Conservation (phyloP, 371 early-diverging fungal species). For the Lichtheimia ramosa region DNA sequence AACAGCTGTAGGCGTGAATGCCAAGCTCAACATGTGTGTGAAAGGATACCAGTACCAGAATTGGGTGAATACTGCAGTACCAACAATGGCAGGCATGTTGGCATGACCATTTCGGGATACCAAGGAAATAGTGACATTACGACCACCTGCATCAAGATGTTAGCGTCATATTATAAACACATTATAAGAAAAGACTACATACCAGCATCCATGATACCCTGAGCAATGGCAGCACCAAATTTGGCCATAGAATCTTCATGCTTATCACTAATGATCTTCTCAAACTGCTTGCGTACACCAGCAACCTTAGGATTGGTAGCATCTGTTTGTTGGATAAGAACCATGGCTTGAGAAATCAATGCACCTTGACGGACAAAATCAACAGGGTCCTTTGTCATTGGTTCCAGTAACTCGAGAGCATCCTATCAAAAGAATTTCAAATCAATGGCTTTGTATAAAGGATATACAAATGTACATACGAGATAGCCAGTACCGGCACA, state of each 20-base stretch:
- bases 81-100: conserved; percentile 94
- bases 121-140: conserved; percentile 94
- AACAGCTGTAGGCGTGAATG: conserved; percentile 93
- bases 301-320: conserved; percentile 75
- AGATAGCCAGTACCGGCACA: conserved; percentile 94
- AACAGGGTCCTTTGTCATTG: conserved; percentile 96
- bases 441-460: neutral
- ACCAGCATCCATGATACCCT: conserved; percentile 98
- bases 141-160: conserved; percentile 65
- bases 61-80: conserved; percentile 96
- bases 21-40: conserved; percentile 90
- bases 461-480: conserved; percentile 19
- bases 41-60: conserved; percentile 99
- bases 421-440: conserved; percentile 43
- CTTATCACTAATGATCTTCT: conserved; percentile 90
- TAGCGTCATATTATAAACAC: neutral
- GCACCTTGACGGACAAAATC: conserved; percentile 99
- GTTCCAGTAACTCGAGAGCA: conserved; percentile 95
- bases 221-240: conserved; percentile 97
- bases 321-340: conserved; percentile 96
- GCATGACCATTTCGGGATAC: conserved; percentile 87
- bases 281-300: conserved; percentile 81
- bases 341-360: conserved; percentile 96
- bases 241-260: conserved; percentile 93
- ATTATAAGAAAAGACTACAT: conserved; percentile 1